Evolutionary conservation across 495 filamentous ascomycete genomes (phyloP).

Genomic region (Annulohypoxylon bovei): DNA sequence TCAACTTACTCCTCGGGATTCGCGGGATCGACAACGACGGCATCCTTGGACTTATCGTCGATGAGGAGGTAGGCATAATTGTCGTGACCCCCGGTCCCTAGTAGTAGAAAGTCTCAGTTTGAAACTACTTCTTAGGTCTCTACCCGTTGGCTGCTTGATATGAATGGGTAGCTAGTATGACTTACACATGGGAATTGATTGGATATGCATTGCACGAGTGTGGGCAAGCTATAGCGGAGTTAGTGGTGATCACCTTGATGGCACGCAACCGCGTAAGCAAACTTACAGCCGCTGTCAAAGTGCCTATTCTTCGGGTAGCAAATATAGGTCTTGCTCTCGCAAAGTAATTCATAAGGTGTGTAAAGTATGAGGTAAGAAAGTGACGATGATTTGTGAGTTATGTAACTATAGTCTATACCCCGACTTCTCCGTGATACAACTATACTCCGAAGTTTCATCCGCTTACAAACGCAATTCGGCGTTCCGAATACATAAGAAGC

Average conservation of each 20-base stretch:
- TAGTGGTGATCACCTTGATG: slow-evolving; percentile 19
- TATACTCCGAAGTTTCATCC: not conserved
- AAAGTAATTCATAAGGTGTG: slow-evolving; percentile 42
- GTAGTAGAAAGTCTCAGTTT: slow-evolving; percentile 24
- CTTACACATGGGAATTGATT: slow-evolving; percentile 98
- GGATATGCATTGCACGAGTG: slow-evolving; percentile 84
- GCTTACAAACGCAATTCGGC: slow-evolving; percentile 36
- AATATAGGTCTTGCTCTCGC: slow-evolving; percentile 31
- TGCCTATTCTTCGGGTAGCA: slow-evolving; percentile 42
- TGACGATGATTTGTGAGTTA: not conserved
- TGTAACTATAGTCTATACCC: too few relatives aligned
- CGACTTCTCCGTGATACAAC: slow-evolving; percentile 21
- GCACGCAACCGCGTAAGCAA: not conserved
- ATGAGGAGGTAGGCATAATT: slow-evolving; percentile 97
- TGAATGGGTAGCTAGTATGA: slow-evolving; percentile 26
- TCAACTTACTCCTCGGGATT: slow-evolving; percentile 83
- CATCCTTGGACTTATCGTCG: slow-evolving; percentile 88
- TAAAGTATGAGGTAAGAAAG: not conserved
- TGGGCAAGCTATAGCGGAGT: slow-evolving; percentile 46
- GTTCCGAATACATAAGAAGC: slow-evolving; percentile 4
- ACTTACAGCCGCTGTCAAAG: slow-evolving; percentile 46
- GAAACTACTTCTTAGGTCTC: not conserved
- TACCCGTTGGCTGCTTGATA: not conserved
- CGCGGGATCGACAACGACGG: slow-evolving; percentile 96
- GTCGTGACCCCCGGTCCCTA: slow-evolving; percentile 90